Evolutionary conservation across 2,329 filamentous ascomycete genomes (phyloP), one percentile per base, ranked within the genome.

Genomic region (Penicillium sp.): DNA sequence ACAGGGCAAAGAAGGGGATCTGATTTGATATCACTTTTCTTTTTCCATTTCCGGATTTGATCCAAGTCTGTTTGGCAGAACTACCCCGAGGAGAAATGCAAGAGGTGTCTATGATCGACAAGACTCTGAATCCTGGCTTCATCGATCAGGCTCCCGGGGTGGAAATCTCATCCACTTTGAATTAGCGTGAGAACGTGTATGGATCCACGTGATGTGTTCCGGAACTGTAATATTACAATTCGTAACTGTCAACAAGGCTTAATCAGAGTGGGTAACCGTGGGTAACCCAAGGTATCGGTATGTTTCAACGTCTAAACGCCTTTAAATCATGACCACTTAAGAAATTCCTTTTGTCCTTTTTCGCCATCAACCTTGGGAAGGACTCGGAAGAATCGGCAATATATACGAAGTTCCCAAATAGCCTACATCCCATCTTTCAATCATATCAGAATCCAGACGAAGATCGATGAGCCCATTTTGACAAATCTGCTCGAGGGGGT

Each of bases 401-500:
- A n/a, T 9, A 9, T 22, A 7, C 19, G 19, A 5, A 22, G 19
- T 22, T 22, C 19, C n/a, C n/a, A n/a, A n/a, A n/a, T n/a, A 35
- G 12, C n/a, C 31, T 12, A 6, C 5, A 13, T 22, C 5, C 5
- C 36, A 16, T 14, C 14, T 30, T 30, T 41, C 29, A 8, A 34
- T 22, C 5, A 22, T 22, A 22, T 5, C 19, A n/a, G n/a, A n/a
- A n/a, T 22, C 19, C 19, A n/a, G n/a, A n/a, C n/a, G 19, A 22
- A 3, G 19, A 22, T 22, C 19, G 5, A 22, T 22, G 19, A 3
- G 14, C 27, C 13, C 33, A 54, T 40, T 28, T 33, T 49, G 48
- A 47, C 46, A 58, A 50, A 58, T 56, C 50, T 19, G 34, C 40
- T 49, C 29, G 34, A 41, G 41, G 41, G 5, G 10, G 33, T 19